Percentiles rank a stretch among this genome's conserved stretches.
Evolutionary conservation across 352 stramenopile genomes (phyloP).

Genomic region (Globisporangium iwayamae): DNA sequence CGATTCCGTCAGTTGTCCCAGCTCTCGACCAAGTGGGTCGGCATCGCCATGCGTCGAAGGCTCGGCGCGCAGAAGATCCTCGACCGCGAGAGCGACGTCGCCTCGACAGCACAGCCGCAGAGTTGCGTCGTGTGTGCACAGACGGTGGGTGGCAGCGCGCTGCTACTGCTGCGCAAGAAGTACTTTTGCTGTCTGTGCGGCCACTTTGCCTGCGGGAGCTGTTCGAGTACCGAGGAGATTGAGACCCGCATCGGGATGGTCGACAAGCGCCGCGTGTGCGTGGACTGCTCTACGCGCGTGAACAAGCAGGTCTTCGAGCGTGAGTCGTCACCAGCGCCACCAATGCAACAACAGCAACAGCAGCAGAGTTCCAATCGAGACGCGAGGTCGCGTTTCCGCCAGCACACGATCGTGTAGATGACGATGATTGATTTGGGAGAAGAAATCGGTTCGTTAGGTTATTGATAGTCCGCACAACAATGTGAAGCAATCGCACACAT

Average conservation of each 20-base stretch:
- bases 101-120: neutral
- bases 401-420: slow-evolving; percentile 13
- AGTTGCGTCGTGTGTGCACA: slow-evolving; percentile 14
- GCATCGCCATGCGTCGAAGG: slow-evolving; percentile 19
- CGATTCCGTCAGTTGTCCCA: slow-evolving; percentile 13
- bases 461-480: neutral
- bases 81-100: slow-evolving; percentile 4
- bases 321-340: neutral
- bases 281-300: slow-evolving; percentile 31
- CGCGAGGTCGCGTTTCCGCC: neutral
- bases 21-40: slow-evolving; percentile 14
- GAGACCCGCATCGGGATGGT: slow-evolving; percentile 38
- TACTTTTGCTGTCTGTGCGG: slow-evolving; percentile 38
- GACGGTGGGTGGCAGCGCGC: slow-evolving; percentile 9
- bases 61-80: slow-evolving; percentile 18
- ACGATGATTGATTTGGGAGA: neutral
- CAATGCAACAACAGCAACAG: neutral
- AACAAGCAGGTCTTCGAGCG: slow-evolving; percentile 28
- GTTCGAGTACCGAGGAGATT: slow-evolving; percentile 33
- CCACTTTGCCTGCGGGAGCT: slow-evolving; percentile 31
- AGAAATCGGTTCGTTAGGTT: neutral
- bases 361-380: neutral
- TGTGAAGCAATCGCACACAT: neutral
- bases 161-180: slow-evolving; percentile 15
- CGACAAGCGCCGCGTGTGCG: slow-evolving; percentile 36